Evolutionary conservation across 2,329 filamentous ascomycete genomes (phyloP).

Genomic region (Cercospora canescens): DNA sequence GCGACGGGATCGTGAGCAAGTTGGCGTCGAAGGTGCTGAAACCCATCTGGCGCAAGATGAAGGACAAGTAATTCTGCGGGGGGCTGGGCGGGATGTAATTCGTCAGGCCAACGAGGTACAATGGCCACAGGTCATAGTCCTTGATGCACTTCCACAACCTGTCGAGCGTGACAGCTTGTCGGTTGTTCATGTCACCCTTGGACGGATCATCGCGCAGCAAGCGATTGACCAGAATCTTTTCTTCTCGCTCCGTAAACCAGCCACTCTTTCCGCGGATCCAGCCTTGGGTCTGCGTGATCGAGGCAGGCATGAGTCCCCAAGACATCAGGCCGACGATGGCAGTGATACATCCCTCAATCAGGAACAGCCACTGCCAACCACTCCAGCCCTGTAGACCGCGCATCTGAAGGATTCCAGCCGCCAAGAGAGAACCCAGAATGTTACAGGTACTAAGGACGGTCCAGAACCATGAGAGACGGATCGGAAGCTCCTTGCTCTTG

Average conservation of each 20-base stretch:
- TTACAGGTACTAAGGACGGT: conserved; percentile 31
- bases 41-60: conserved; percentile 35
- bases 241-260: conserved; percentile 57
- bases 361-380: conserved; percentile 32
- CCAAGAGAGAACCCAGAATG: conserved; percentile 47
- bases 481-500: conserved; percentile 42
- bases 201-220: conserved; percentile 60
- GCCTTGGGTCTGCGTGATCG: conserved; percentile 62
- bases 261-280: conserved; percentile 67
- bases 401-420: conserved; percentile 52
- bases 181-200: conserved; percentile 59
- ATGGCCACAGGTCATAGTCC: conserved; percentile 44
- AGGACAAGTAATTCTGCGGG: conserved; percentile 57
- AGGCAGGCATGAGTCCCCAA: conserved; percentile 42
- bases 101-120: conserved; percentile 23
- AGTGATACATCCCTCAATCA: conserved; percentile 36
- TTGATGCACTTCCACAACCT: conserved; percentile 28
- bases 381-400: conserved; percentile 33
- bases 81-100: conserved; percentile 55
- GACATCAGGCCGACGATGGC: conserved; percentile 32
- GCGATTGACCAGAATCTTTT: conserved; percentile 65
- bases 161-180: conserved; percentile 54
- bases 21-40: conserved; percentile 62
- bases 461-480: conserved; percentile 47
- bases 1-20: conserved; percentile 59